A percentile compares a stretch with the other conserved stretches of the same genome.
phyloP scores from a whole-genome alignment of 768 basidiomycete genomes.

The Leccinum barrowsii region DNA sequence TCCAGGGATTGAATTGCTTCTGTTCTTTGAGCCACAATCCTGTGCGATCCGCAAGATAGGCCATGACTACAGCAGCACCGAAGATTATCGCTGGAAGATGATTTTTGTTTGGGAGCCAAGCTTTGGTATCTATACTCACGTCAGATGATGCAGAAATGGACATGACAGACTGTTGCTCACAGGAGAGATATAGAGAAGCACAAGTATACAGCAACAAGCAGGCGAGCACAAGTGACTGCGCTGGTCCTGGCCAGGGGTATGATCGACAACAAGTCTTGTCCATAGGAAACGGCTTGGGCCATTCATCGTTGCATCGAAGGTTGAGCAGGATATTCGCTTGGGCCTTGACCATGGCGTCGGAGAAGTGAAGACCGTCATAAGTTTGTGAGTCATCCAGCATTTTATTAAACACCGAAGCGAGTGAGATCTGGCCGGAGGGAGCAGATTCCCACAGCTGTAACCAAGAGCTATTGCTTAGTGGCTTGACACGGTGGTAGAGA shows the following conservation, averaged over 20 bases:
- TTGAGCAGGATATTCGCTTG: conserved; percentile 82
- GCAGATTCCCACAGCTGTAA: conserved; percentile 24
- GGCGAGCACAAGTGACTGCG: conserved; percentile 53
- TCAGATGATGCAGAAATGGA: conserved; percentile 16
- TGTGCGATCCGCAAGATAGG: conserved; percentile 82
- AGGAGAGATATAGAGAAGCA: conserved; percentile 36
- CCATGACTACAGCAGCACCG: conserved; percentile 61
- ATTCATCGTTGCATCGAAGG: conserved; percentile 70
- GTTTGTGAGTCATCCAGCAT: conserved; percentile 75
- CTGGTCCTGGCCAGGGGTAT: conserved; percentile 62
- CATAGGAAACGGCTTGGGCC: conserved; percentile 60
- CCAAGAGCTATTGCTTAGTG: conserved; percentile 29
- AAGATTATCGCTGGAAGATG: conserved; percentile 51
- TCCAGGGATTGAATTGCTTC: conserved; percentile 72
- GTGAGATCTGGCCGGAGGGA: conserved; percentile 39
- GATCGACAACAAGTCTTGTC: conserved; percentile 78
- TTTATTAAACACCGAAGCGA: conserved; percentile 78
- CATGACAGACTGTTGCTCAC: conserved; percentile 14
- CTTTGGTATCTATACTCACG: conserved; percentile 15
- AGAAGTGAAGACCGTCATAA: conserved; percentile 83
- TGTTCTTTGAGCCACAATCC: conserved; percentile 87
- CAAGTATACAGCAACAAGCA: conserved; percentile 52
- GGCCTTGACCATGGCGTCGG: conserved; percentile 51
- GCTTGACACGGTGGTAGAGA: conserved; percentile 63
- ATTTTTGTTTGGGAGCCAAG: conserved; percentile 14